phyloP scores from a whole-genome alignment of 176 grass and related monocot genomes.

The Eragrostis nindensis region DNA sequence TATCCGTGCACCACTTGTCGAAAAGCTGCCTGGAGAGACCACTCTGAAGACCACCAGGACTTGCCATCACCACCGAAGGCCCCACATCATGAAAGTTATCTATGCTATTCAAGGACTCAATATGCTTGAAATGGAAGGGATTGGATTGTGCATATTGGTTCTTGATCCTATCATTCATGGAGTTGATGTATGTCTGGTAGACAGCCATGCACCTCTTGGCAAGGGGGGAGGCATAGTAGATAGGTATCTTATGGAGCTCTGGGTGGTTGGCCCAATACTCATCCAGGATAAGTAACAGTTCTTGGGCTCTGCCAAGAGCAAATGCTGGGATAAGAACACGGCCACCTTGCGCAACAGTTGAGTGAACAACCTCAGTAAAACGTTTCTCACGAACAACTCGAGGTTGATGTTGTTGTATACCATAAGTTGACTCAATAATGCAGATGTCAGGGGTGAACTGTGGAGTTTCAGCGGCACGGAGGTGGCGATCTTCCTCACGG shows the following conservation, averaged over 20 bases:
- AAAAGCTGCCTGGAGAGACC: constrained; percentile 93
- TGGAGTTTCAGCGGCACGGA: constrained; percentile 82
- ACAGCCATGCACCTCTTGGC: constrained; percentile 98
- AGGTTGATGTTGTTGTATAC: constrained; percentile 87
- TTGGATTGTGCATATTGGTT: constrained; percentile 92
- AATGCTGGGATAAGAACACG: constrained; percentile 93
- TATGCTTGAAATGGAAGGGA: constrained; percentile 93
- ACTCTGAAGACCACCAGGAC: constrained; percentile 81
- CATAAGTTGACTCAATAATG: constrained; percentile 94
- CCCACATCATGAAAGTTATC: constrained; percentile 94
- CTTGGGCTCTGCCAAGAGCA: constrained; percentile 93
- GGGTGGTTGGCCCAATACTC: constrained; percentile 95
- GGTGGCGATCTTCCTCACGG: constrained; percentile 87
- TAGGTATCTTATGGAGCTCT: constrained; percentile 94
- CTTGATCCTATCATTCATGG: constrained; percentile 97
- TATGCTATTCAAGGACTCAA: constrained; percentile 86
- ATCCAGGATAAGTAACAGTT: constrained; percentile 88
- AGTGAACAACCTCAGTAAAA: constrained; percentile 90
- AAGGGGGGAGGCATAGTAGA: constrained; percentile 94
- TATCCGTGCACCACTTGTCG: constrained; percentile 95
- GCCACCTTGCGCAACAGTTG: constrained; percentile 75
- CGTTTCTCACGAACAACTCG: constrained; percentile 76
- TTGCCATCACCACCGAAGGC: constrained; percentile 93
- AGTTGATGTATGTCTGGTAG: constrained; percentile 96
- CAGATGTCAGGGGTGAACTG: constrained; percentile 91